These are phyloP conservation scores for Pythium aphanidermatum DNA, from an alignment of 352 stramenopile species.

Conservation along the genomic window DNA sequence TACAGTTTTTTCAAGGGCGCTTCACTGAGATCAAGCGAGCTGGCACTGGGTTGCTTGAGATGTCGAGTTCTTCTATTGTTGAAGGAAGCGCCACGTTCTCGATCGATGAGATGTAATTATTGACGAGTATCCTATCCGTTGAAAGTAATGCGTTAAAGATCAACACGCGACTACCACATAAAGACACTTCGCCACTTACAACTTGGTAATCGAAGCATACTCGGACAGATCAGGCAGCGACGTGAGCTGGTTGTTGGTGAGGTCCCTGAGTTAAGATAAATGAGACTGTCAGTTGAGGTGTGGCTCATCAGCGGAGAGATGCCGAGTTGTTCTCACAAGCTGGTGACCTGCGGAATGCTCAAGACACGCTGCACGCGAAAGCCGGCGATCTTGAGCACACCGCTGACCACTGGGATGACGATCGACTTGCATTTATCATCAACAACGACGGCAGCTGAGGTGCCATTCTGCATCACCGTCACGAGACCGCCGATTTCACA, in stretches of 20 bases:
- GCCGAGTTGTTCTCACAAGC: no score
- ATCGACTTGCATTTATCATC: slow-evolving; percentile 27
- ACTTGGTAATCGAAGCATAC: slow-evolving; percentile 6
- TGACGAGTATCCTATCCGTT: slow-evolving; percentile 5
- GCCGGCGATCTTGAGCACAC: slow-evolving; percentile 10
- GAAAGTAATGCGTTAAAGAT: no score
- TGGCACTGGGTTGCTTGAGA: slow-evolving; percentile 9
- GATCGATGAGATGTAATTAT: slow-evolving; percentile 8
- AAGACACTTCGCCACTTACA: slow-evolving; percentile 24
- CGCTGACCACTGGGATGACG: slow-evolving; percentile 25
- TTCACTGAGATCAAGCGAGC: slow-evolving; percentile 1
- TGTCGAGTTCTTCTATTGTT: slow-evolving; percentile 8
- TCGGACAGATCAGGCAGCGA: background rate
- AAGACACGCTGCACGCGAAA: slow-evolving; percentile 42
- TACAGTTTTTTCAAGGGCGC: slow-evolving; percentile 11
- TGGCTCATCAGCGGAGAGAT: slow-evolving; percentile 5
- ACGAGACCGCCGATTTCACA: slow-evolving; percentile 11
- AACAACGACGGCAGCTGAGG: slow-evolving; percentile 30
- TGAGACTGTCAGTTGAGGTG: background rate
- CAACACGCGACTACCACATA: background rate
- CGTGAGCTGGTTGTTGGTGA: background rate
- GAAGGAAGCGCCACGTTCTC: slow-evolving; percentile 5
- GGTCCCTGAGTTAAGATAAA: background rate
- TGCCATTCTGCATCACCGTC: slow-evolving; percentile 15
- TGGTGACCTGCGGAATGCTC: slow-evolving; percentile 37